Evolutionary conservation across 768 basidiomycete species (phyloP).

Genomic region (Psilocybe azurescens): DNA sequence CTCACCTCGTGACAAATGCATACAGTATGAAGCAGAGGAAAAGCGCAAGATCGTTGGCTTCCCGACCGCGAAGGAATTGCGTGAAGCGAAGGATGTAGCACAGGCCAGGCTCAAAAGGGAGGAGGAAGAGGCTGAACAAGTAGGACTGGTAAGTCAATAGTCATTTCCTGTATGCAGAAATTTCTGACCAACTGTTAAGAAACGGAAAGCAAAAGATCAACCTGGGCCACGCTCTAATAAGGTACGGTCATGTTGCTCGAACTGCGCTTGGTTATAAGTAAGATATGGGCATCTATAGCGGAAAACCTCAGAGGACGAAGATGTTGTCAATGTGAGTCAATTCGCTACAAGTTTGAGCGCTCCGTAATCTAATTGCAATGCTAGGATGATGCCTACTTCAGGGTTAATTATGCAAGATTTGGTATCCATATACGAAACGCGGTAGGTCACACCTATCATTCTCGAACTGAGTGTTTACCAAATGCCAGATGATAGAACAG

Average conservation of each 20-base stretch:
- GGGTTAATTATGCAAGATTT: constrained; percentile 90
- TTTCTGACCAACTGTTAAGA: constrained; percentile 47
- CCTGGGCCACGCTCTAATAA: constrained; percentile 55
- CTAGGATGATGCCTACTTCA: constrained; percentile 77
- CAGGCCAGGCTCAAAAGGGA: constrained; percentile 66
- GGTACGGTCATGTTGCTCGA: constrained; percentile 38
- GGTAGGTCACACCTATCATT: constrained; percentile 40
- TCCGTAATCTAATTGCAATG: constrained; percentile 8
- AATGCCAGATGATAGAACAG: constrained; percentile 71
- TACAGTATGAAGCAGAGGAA: constrained; percentile 82
- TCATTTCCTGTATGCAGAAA: constrained; percentile 15
- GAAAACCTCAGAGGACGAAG: constrained; percentile 60
- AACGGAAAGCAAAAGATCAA: constrained; percentile 62
- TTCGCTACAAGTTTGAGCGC: neutral
- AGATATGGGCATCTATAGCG: constrained; percentile 24
- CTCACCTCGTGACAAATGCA: constrained; percentile 81
- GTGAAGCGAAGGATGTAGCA: constrained; percentile 72
- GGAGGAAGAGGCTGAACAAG: constrained; percentile 74
- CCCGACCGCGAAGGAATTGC: constrained; percentile 80
- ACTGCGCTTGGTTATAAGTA: constrained; percentile 3
- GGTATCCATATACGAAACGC: constrained; percentile 87
- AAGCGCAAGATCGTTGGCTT: constrained; percentile 75
- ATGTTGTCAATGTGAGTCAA: constrained; percentile 67
- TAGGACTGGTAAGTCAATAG: constrained; percentile 64
- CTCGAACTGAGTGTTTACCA: constrained; percentile 19